phyloP scores from a whole-genome alignment of 352 stramenopile species.

The Blastocystis hominis region DNA sequence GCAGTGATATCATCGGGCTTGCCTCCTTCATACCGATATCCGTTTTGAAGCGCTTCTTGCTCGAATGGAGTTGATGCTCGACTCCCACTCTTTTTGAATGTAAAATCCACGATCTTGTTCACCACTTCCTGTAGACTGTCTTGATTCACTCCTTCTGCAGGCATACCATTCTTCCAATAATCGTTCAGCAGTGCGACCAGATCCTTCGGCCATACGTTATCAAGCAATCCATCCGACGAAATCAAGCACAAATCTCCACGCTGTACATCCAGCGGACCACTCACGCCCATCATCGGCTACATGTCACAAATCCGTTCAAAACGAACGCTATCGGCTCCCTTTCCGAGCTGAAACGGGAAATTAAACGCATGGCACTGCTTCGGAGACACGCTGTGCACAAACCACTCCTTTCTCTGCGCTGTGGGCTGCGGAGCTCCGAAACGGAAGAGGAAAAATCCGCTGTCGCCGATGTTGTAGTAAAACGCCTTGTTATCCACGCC shows the following conservation, averaged over 20 bases:
- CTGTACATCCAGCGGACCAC: not conserved
- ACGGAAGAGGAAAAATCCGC: not conserved
- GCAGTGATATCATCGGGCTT: conserved; percentile 25
- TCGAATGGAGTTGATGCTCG: not conserved
- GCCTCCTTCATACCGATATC: not conserved
- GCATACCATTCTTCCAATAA: conserved; percentile 12
- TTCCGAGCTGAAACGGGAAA: conserved; percentile 12
- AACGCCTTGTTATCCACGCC: conserved; percentile 9
- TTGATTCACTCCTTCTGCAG: not conserved
- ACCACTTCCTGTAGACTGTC: conserved; percentile 16
- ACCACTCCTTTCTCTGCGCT: not conserved
- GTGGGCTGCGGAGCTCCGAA: not conserved
- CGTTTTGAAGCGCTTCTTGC: not conserved
- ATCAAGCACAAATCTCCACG: not conserved
- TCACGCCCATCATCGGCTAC: not conserved
- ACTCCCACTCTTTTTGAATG: not conserved
- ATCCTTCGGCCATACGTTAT: not conserved
- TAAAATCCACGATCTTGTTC: conserved; percentile 1
- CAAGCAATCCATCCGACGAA: not conserved
- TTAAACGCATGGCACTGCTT: conserved; percentile 26
- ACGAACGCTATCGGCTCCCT: not conserved
- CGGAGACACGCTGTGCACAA: not conserved
- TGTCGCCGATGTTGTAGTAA: conserved; percentile 22
- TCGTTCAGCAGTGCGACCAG: not conserved
- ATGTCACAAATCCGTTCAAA: not conserved